Percentiles rank a stretch among this genome's conserved stretches.
Conservation (phyloP, 2,329 filamentous ascomycete genomes). For the Teratosphaeria nubilosa region DNA sequence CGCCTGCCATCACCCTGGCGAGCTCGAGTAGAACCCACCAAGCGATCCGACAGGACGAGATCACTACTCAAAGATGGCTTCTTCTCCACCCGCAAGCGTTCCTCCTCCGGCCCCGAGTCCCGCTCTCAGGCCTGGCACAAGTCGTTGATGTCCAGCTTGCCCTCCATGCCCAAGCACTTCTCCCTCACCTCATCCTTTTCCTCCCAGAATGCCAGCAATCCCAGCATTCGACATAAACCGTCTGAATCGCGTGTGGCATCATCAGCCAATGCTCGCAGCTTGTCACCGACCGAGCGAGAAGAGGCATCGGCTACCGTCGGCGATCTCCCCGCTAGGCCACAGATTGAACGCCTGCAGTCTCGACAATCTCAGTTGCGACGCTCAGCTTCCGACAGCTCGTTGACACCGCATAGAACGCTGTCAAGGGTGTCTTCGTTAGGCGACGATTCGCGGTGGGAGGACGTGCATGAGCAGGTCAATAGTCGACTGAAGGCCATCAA, state of each 20-base stretch:
- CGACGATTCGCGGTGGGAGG: constrained; percentile 69
- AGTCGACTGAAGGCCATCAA: constrained; percentile 81
- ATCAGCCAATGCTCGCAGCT: not conserved
- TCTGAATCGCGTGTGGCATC: not conserved
- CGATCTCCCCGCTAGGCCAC: constrained; percentile 11
- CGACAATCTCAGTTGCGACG: constrained; percentile 38
- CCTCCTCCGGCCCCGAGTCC: constrained; percentile 29
- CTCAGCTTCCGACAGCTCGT: constrained; percentile 66
- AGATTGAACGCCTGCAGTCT: constrained; percentile 11
- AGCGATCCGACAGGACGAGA: constrained; percentile 25
- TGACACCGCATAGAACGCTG: constrained; percentile 60
- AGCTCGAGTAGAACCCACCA: constrained; percentile 19
- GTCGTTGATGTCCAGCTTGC: constrained; percentile 19
- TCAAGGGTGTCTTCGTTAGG: constrained; percentile 75
- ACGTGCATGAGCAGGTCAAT: constrained; percentile 78
- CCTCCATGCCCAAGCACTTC: constrained; percentile 21
- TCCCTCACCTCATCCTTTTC: constrained; percentile 19
- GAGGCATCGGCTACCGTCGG: constrained; percentile 11
- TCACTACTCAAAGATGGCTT: constrained; percentile 30
- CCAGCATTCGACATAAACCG: not conserved
- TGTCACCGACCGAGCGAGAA: constrained; percentile 8
- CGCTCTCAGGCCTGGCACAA: constrained; percentile 15
- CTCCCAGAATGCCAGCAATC: not conserved
- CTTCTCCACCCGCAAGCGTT: constrained; percentile 27
- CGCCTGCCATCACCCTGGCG: constrained; percentile 39